Evolutionary conservation across 148 eudicot genomes (phyloP), one percentile per base, ranked within the genome.

Genomic region (Camellia lanceoleosa): DNA sequence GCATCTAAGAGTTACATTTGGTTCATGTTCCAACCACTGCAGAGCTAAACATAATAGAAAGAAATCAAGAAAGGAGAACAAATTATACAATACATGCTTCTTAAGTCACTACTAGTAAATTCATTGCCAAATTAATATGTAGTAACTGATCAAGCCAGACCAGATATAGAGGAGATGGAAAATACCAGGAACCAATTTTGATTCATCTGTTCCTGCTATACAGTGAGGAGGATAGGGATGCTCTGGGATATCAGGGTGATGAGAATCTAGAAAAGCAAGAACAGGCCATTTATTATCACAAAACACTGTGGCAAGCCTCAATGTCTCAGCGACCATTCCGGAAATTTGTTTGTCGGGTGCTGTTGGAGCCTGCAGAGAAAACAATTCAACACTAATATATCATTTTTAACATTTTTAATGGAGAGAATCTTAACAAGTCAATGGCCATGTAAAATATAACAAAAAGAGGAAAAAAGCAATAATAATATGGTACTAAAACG

Each of bases 221-320:
- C 99, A 95, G 80, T 95, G 99, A 80, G 98, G 99, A 83, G 97
- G 98, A 89, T 89, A 92, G 18, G 99, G 99, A 65, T 80, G 99
- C 81, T 95, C 99, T 14, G 99, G 99, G 71, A 90, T 52, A 84
- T 91, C 91, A 30, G 99, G 98, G 82, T 89, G 91, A 87, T 95
- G 99, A 79, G 89, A 87, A 84, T 95, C 99, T 69, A 87, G 83
- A 12, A 95, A 87, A 42, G 93, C 99, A 76, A 89, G 91, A 62
- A 95, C 67, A 3, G 99, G 99, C 97, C 92, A 91, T 59, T 90
- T 86, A 66, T 83, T 91, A 15, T 88, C 86, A 73, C 93, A 89
- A 78, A 95, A 95, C 46, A 77, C 81, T 80, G 77, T 88, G 6
- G 99, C 89, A 78, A 95, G 77, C 85, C 83, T 86, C 79, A 77